Percentiles rank a stretch among this genome's conserved stretches.
Evolutionary conservation across 352 stramenopile genomes (phyloP).

Genomic region (Phytopythium ostracodes): DNA sequence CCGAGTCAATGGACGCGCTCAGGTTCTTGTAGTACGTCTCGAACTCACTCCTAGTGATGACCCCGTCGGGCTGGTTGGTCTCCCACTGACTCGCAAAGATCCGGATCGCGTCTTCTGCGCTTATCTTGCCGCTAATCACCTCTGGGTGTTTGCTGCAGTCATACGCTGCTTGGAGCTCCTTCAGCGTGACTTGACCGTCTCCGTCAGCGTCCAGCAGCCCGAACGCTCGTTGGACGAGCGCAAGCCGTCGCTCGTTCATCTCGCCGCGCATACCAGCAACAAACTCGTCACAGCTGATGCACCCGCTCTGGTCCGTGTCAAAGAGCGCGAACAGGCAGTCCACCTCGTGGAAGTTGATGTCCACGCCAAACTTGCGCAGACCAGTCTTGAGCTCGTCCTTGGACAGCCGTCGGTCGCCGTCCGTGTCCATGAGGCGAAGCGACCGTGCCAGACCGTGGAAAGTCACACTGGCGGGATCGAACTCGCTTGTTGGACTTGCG

Average conservation of each 20-base stretch:
- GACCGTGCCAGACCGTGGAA: conserved; percentile 41
- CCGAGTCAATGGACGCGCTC: conserved; percentile 82
- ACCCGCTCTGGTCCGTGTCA: conserved; percentile 53
- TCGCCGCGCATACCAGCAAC: conserved; percentile 45
- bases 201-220: conserved; percentile 53
- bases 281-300: conserved; percentile 74
- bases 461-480: conserved; percentile 7
- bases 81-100: conserved; percentile 43
- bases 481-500: neutral
- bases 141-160: conserved; percentile 52
- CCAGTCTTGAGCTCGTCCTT: conserved; percentile 63
- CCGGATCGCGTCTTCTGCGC: conserved; percentile 23
- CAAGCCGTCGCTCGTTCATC: conserved; percentile 38
- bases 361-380: conserved; percentile 47
- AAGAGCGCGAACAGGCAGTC: conserved; percentile 71
- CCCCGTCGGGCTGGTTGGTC: conserved; percentile 25
- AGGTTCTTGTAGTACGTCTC: conserved; percentile 90
- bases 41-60: conserved; percentile 33
- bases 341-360: conserved; percentile 59
- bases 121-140: conserved; percentile 36
- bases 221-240: conserved; percentile 69
- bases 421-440: conserved; percentile 31
- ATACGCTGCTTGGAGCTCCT: conserved; percentile 44
- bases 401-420: conserved; percentile 37
- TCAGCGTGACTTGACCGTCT: conserved; percentile 43